Evolutionary conservation across 1,139 yeast species (phyloP), one percentile per base, ranked within the genome.

Genomic region (Waltiozyma sp.): DNA sequence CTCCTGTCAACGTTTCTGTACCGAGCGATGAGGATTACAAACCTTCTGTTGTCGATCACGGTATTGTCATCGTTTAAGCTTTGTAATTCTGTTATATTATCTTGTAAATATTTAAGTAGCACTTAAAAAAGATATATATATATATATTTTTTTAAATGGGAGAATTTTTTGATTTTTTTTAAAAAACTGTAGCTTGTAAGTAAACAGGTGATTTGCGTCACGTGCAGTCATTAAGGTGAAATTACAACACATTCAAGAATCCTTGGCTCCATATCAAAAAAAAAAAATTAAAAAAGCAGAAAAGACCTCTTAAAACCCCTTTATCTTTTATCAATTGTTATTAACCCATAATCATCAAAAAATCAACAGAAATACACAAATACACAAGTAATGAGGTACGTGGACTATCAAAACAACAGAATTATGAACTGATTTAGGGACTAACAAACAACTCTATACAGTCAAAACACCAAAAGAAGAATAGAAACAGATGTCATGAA

Each of bases 401-500:
- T 41, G 11, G n/a, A 3, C 5, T 31, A n/a, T 31, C 6, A 10
- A 4, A 14, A 6, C 7, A 5, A 4, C 14, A 4, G 18, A 7
- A 7, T 5, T 31, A 31, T 31, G 18, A 6, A 31, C 34, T 10
- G 16, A 31, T 10, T 14, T 13, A 26, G 4, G 4, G 28, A 31
- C 34, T 31, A 31, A 31, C 34, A 9, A 31, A 31, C 34, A 9
- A 7, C 18, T 2, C n/a, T 23, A 8, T 11, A 23, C 28, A 45
- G 41, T 43, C 41, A 38, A 42, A 43, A n/a, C 16, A 15, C 89
- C 24, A 85, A 81, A 58, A 79, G 95, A 68, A 77, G 98, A 52
- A 89, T 91, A 55, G 96, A 89, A 60, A 86, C 94, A 38, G 98
- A 91, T 63, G 97, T 91, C 45, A 89, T 87, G 96, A 93, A 88